A percentile compares a stretch with the other conserved stretches of the same genome.
These are phyloP conservation scores for Xylaria intraflava DNA, from an alignment of 495 filamentous ascomycete species.

Conservation along the genomic window DNA sequence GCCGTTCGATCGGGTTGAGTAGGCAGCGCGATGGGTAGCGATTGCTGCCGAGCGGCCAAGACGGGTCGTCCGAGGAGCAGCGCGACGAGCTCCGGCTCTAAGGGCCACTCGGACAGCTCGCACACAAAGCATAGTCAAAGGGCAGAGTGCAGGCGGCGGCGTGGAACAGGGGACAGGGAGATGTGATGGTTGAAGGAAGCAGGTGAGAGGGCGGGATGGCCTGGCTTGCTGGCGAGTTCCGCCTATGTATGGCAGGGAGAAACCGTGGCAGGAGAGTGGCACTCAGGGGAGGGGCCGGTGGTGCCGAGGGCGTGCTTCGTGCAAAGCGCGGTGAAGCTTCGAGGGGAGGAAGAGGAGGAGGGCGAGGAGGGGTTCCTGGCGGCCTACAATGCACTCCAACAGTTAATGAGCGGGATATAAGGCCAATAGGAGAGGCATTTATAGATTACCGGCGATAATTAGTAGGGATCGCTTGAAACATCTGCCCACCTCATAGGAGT, in stretches of 20 bases:
- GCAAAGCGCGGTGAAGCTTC: constrained; percentile 1
- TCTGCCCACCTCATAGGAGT: constrained; percentile 12
- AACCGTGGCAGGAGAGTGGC: not conserved
- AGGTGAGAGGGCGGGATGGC: not conserved
- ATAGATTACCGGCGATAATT: constrained; percentile 17
- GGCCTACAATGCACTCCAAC: constrained; percentile 5
- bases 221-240: not conserved
- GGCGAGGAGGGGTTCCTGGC: constrained; percentile 10
- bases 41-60: not conserved
- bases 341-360: not conserved
- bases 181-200: not conserved
- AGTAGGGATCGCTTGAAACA: constrained; percentile 6
- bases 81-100: constrained; percentile 7
- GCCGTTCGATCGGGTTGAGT: constrained; percentile 30
- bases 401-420: constrained; percentile 8
- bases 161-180: not conserved
- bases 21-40: constrained; percentile 10
- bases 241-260: not conserved
- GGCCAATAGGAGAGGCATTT: constrained; percentile 4
- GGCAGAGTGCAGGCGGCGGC: not conserved
- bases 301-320: not conserved
- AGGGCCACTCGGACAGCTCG: constrained; percentile 9
- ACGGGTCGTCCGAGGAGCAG: not conserved
- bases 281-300: not conserved
- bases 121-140: constrained; percentile 1